phyloP scores from a whole-genome alignment of 768 basidiomycete genomes.

The Porpolomopsis calyptriformis region DNA sequence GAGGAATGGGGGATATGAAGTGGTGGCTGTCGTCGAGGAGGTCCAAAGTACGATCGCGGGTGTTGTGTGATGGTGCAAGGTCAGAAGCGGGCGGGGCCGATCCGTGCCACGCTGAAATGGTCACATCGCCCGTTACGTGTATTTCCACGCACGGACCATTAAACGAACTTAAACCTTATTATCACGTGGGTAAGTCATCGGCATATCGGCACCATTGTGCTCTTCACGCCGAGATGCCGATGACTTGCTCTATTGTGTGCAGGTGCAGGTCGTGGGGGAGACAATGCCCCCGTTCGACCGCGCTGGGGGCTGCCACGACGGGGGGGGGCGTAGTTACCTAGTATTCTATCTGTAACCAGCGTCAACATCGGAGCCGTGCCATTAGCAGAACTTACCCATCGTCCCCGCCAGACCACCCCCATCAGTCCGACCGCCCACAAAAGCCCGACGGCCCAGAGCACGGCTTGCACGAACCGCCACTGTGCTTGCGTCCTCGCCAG shows the following conservation, averaged over 20 bases:
- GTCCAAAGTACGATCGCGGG: constrained; percentile 22
- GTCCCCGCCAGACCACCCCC: too few species aligned
- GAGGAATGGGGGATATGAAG: constrained; percentile 16
- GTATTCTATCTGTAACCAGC: background rate
- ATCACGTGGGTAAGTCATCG: constrained; percentile 23
- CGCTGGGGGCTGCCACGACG: too few species aligned
- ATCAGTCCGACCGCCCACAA: constrained; percentile 1
- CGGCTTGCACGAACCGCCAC: constrained; percentile 26
- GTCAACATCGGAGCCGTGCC: background rate
- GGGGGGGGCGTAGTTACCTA: too few species aligned
- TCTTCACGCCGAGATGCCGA: background rate
- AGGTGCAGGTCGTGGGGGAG: too few species aligned
- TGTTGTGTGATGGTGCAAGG: constrained; percentile 39
- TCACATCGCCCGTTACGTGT: constrained; percentile 6
- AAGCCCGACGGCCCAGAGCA: constrained; percentile 13
- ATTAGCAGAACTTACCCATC: background rate
- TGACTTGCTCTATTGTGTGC: too few species aligned
- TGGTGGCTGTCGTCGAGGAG: constrained; percentile 18
- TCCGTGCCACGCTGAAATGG: constrained; percentile 9
- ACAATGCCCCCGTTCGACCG: too few species aligned
- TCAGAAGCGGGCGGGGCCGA: constrained; percentile 32
- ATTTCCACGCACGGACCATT: constrained; percentile 41
- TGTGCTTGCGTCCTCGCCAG: constrained; percentile 28
- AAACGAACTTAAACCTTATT: constrained; percentile 28
- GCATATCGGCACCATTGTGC: background rate